Percentiles rank a stretch among this genome's conserved stretches.
These are phyloP conservation scores for Astrocystis sublimbata DNA, from an alignment of 495 filamentous ascomycete genomes.

Conservation along the genomic window DNA sequence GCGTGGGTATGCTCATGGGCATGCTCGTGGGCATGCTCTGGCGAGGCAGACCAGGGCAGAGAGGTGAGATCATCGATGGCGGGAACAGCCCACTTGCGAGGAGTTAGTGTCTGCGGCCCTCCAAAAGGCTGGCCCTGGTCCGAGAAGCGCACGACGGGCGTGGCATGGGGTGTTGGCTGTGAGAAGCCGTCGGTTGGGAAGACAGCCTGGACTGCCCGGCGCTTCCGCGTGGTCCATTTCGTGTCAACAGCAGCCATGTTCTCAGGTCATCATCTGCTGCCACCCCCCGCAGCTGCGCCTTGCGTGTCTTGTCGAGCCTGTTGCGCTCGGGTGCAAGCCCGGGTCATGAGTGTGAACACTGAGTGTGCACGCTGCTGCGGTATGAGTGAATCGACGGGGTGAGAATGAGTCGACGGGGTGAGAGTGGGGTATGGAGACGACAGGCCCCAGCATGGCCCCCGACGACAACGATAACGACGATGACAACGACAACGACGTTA, in stretches of 20 bases:
- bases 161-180: constrained; percentile 46
- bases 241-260: constrained; percentile 26
- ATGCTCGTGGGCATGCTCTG: constrained; percentile 29
- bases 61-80: neutral
- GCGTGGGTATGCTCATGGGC: constrained; percentile 29
- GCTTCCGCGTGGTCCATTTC: constrained; percentile 42
- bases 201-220: constrained; percentile 53
- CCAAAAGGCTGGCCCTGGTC: constrained; percentile 43
- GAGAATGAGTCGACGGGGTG: neutral
- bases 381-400: neutral
- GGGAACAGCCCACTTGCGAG: constrained; percentile 19
- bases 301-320: neutral
- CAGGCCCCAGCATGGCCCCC: neutral
- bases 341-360: neutral
- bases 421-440: neutral
- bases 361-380: neutral
- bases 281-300: neutral
- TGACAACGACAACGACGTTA: no score
- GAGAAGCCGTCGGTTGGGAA: constrained; percentile 47
- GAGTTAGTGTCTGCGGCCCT: constrained; percentile 22
- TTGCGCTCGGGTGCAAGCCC: neutral
- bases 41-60: constrained; percentile 21
- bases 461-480: no score
- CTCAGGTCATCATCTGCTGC: neutral
- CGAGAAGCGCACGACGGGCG: constrained; percentile 36